phyloP scores from a whole-genome alignment of 2,329 filamentous ascomycete genomes.

The Aureobasidium sp. region DNA sequence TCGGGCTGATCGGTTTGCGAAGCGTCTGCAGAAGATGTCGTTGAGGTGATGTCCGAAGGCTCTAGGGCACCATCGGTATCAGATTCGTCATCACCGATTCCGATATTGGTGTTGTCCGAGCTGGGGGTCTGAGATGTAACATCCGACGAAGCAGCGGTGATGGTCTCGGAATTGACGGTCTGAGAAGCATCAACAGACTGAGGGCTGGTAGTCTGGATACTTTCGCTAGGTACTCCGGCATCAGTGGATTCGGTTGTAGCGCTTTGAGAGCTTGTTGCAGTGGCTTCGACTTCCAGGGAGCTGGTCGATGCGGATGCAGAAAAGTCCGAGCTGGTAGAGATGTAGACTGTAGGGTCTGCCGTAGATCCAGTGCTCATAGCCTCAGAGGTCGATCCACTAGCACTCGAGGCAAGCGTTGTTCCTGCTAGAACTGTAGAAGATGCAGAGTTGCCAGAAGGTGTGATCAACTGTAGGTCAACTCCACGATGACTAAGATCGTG shows the following conservation, averaged over 20 bases:
- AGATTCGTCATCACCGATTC: background rate
- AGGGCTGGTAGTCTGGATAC: background rate
- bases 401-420: background rate
- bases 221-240: background rate
- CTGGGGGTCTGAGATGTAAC: background rate
- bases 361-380: background rate
- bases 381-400: background rate
- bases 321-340: background rate
- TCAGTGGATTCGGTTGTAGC: background rate
- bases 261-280: background rate
- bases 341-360: background rate
- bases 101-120: background rate
- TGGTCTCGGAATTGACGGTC: background rate
- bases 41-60: background rate
- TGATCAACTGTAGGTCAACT: slow-evolving; percentile 1
- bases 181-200: background rate
- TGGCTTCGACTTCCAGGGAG: background rate
- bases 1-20: background rate
- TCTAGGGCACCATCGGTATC: background rate
- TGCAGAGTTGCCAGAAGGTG: background rate
- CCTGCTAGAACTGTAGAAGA: background rate
- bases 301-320: background rate
- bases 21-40: background rate
- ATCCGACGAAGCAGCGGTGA: background rate
- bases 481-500: background rate